Percentiles rank a stretch among this genome's conserved stretches.
Evolutionary conservation across 805 yeast genomes (phyloP).

Genomic region (Sungouiella thailandica): DNA sequence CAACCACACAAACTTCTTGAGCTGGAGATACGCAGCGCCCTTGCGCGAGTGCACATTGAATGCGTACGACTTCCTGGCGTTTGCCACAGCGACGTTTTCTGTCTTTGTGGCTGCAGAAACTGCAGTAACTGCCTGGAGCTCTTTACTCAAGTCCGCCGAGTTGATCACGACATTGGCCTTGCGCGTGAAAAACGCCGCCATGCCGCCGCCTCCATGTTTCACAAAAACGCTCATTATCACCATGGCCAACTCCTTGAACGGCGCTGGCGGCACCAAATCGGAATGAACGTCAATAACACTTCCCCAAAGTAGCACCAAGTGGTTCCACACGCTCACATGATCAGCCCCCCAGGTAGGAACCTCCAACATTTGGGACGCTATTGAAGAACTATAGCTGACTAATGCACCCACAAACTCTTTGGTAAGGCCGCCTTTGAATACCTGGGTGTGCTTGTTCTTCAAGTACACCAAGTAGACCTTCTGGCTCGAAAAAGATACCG

Average conservation of each 20-base stretch:
- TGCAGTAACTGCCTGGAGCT: neutral
- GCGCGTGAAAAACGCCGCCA: slow-evolving; percentile 4
- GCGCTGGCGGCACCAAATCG: neutral
- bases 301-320: slow-evolving; percentile 12
- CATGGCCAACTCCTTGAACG: slow-evolving; percentile 4
- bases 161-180: slow-evolving; percentile 5
- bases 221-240: slow-evolving; percentile 2
- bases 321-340: slow-evolving; percentile 7
- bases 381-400: slow-evolving; percentile 11
- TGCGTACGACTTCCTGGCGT: slow-evolving; percentile 1
- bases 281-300: slow-evolving; percentile 7
- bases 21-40: slow-evolving; percentile 12
- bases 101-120: neutral
- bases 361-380: slow-evolving; percentile 1
- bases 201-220: slow-evolving; percentile 1
- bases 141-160: slow-evolving; percentile 3
- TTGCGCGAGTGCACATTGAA: slow-evolving; percentile 8
- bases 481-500: slow-evolving; percentile 8
- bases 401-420: slow-evolving; percentile 11
- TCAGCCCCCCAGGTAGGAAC: neutral
- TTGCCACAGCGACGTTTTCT: neutral
- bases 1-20: slow-evolving; percentile 28
- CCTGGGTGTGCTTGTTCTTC: slow-evolving; percentile 4
- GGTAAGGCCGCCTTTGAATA: slow-evolving; percentile 2
- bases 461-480: slow-evolving; percentile 10